phyloP scores from a whole-genome alignment of 495 filamentous ascomycete genomes.

The Xylaria telfairii region DNA sequence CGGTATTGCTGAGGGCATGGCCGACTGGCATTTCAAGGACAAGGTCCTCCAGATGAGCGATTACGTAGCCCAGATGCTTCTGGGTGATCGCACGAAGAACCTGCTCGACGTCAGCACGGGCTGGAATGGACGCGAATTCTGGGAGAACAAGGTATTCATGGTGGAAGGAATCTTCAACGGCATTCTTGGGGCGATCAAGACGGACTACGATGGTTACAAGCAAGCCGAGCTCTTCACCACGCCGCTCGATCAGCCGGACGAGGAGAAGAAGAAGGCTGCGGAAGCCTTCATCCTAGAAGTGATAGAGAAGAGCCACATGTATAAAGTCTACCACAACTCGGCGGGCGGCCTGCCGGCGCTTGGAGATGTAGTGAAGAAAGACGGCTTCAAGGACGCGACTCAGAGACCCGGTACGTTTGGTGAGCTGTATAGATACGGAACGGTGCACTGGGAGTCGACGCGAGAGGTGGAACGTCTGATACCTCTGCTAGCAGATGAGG shows the following conservation, averaged over 20 bases:
- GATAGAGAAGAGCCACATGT: slow-evolving; percentile 35
- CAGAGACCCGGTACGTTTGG: slow-evolving; percentile 44
- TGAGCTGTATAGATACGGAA: slow-evolving; percentile 44
- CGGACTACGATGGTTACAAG: slow-evolving; percentile 30
- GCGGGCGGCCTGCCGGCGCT: slow-evolving; percentile 30
- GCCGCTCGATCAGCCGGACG: slow-evolving; percentile 27
- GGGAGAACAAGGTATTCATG: slow-evolving; percentile 32
- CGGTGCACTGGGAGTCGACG: slow-evolving; percentile 40
- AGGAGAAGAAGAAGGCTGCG: slow-evolving; percentile 26
- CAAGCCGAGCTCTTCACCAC: slow-evolving; percentile 37
- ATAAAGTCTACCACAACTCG: slow-evolving; percentile 39
- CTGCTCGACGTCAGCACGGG: slow-evolving; percentile 34
- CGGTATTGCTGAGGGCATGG: slow-evolving; percentile 27
- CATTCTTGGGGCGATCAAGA: slow-evolving; percentile 32
- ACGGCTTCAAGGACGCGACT: slow-evolving; percentile 38
- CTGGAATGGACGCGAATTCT: slow-evolving; percentile 39
- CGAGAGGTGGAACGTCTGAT: slow-evolving; percentile 28
- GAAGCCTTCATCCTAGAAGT: slow-evolving; percentile 34
- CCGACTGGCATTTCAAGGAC: slow-evolving; percentile 28
- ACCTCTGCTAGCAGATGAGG: slow-evolving; percentile 21
- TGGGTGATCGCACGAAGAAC: slow-evolving; percentile 36
- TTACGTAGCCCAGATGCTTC: slow-evolving; percentile 38
- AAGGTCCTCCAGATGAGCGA: slow-evolving; percentile 33
- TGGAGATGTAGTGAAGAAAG: slow-evolving; percentile 38
- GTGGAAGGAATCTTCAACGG: slow-evolving; percentile 29